A percentile compares a stretch with the other conserved stretches of the same genome.
Conservation (phyloP, 129 eudicot species). For the Chrysanthemum makinoi region DNA sequence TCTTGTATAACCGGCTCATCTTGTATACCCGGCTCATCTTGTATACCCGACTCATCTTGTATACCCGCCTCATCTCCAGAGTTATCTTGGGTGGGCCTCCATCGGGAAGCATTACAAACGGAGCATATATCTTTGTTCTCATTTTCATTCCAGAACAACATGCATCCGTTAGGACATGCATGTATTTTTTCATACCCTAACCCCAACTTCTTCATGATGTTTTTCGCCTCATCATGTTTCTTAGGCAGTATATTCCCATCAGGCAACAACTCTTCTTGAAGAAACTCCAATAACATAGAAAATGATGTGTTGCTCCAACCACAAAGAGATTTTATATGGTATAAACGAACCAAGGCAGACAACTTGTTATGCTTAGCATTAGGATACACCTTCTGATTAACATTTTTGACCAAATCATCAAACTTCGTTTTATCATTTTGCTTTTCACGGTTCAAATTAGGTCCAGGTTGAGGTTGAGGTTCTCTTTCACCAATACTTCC, state of each 20-base stretch:
- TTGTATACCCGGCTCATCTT: neutral
- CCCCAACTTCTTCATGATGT: neutral
- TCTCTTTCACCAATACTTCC: neutral
- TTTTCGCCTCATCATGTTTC: neutral
- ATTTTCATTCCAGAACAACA: conserved; percentile 1
- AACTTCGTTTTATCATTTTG: neutral
- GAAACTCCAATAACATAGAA: neutral
- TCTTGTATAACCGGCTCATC: no score
- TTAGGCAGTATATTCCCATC: neutral
- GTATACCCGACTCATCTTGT: no score
- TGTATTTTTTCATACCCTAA: neutral
- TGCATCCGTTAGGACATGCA: conserved; percentile 11
- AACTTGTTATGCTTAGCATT: neutral
- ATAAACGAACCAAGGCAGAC: neutral
- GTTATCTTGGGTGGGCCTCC: neutral
- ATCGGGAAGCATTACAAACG: neutral
- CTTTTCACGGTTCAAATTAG: neutral
- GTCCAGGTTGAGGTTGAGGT: no score
- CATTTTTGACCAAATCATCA: neutral
- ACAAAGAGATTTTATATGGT: neutral
- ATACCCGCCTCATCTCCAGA: no score
- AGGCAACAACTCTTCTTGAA: neutral
- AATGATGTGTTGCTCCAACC: conserved; percentile 8
- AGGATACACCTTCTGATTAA: neutral
- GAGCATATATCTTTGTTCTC: neutral